Conservation (phyloP, 108 stramenopile species). For the Ochromonas danica region DNA sequence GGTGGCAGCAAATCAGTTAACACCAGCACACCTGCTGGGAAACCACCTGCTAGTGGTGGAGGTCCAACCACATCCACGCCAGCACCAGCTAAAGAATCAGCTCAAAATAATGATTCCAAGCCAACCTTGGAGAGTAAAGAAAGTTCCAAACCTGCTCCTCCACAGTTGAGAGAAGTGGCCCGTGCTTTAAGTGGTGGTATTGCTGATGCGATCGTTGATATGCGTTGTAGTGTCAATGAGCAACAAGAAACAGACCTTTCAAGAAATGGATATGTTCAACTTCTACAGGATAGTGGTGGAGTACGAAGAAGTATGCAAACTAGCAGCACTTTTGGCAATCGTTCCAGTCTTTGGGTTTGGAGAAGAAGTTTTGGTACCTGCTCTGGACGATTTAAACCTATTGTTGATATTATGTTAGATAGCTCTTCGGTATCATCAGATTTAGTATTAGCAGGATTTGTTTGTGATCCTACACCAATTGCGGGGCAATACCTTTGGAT, state of each 20-base stretch:
- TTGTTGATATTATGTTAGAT: conserved; percentile 22
- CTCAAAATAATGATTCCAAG: no score
- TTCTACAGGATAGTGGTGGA: not conserved
- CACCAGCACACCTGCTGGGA: no score
- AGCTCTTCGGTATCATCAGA: not conserved
- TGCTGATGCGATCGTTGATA: conserved; percentile 28
- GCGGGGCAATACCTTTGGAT: conserved; percentile 11
- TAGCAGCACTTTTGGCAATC: conserved; percentile 33
- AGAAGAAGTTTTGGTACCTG: not conserved
- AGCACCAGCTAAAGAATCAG: no score
- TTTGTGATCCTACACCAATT: not conserved
- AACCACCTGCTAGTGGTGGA: no score
- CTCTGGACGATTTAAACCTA: conserved; percentile 26
- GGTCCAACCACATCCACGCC: no score
- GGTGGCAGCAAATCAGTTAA: no score
- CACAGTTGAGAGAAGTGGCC: conserved; percentile 22
- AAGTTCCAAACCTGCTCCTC: not conserved
- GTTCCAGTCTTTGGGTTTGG: conserved; percentile 25
- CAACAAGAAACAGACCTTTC: conserved; percentile 9
- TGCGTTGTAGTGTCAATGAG: not conserved
- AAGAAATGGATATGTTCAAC: not conserved
- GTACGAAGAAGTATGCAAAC: not conserved
- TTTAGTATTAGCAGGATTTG: conserved; percentile 25
- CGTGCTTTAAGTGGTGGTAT: not conserved
- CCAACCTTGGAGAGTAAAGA: no score